Evolutionary conservation across 768 basidiomycete species (phyloP).

Genomic region (Pisolithus marmoratus): DNA sequence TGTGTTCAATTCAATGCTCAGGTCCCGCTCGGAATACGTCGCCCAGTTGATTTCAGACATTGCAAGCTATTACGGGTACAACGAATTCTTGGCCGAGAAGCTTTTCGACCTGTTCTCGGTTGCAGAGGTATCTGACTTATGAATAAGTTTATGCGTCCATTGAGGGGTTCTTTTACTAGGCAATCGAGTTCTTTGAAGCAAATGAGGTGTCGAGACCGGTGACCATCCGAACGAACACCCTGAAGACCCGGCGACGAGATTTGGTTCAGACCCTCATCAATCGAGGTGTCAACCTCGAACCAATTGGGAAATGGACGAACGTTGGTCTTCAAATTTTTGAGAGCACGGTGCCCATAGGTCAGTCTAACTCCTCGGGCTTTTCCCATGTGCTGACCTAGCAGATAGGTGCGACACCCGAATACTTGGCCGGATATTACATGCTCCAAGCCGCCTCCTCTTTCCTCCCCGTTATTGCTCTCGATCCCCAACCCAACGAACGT

Average conservation of each 20-base stretch:
- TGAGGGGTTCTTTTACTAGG: conserved; percentile 40
- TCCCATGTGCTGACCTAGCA: neutral
- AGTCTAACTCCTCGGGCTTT: conserved; percentile 2
- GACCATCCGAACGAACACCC: conserved; percentile 95
- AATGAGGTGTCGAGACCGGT: conserved; percentile 95
- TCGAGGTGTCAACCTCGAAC: conserved; percentile 94
- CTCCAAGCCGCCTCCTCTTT: conserved; percentile 98
- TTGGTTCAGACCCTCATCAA: conserved; percentile 92
- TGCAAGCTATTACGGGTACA: conserved; percentile 95
- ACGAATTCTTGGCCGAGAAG: conserved; percentile 91
- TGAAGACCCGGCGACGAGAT: conserved; percentile 89
- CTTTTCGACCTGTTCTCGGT: conserved; percentile 91
- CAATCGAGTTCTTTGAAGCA: conserved; percentile 97
- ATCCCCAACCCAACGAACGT: conserved; percentile 88
- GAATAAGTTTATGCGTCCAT: conserved; percentile 4
- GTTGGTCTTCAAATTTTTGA: conserved; percentile 99
- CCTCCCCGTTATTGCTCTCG: conserved; percentile 95
- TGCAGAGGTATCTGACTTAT: conserved; percentile 59
- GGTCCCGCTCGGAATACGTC: conserved; percentile 85
- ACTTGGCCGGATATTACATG: conserved; percentile 99
- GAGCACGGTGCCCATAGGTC: conserved; percentile 89
- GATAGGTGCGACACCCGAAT: conserved; percentile 91
- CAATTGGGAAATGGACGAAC: conserved; percentile 99
- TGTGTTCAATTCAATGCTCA: conserved; percentile 26
- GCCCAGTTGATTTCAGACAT: conserved; percentile 87